These are phyloP conservation scores for Esteya vermicola DNA, from an alignment of 2,329 filamentous ascomycete genomes.

Conservation along the genomic window DNA sequence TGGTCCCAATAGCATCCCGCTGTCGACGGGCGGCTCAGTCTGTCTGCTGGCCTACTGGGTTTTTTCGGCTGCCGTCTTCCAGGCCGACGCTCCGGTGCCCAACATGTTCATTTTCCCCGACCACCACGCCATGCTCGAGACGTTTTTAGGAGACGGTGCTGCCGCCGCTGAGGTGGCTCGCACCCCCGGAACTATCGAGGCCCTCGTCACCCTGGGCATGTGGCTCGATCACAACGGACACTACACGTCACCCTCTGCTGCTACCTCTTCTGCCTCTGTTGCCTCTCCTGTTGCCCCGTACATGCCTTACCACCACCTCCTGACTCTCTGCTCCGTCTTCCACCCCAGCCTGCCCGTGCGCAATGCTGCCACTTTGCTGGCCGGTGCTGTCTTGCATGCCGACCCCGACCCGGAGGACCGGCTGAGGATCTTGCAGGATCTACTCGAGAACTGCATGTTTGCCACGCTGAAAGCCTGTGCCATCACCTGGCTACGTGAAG, in stretches of 20 bases:
- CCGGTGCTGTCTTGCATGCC: constrained; percentile 39
- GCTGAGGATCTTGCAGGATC: constrained; percentile 47
- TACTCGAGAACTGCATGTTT: constrained; percentile 52
- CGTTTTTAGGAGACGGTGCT: constrained; percentile 35
- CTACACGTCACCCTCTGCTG: background rate
- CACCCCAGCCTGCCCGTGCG: constrained; percentile 39
- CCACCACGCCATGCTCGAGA: constrained; percentile 37
- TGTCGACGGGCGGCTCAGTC: constrained; percentile 44
- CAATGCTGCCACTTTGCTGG: constrained; percentile 38
- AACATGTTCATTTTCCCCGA: constrained; percentile 45
- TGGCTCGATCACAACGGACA: constrained; percentile 36
- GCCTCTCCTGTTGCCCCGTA: constrained; percentile 16
- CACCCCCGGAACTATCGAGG: constrained; percentile 42
- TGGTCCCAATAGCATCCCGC: constrained; percentile 28
- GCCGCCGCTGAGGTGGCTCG: constrained; percentile 32
- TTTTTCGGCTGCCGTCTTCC: constrained; percentile 47
- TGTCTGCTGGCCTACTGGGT: constrained; percentile 48
- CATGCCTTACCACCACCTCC: constrained; percentile 46
- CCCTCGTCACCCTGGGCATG: constrained; percentile 43
- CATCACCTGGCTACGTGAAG: constrained; percentile 49
- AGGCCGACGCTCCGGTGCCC: constrained; percentile 37
- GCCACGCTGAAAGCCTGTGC: constrained; percentile 47
- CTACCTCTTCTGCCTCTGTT: constrained; percentile 15
- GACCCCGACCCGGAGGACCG: constrained; percentile 45
- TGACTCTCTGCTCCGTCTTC: constrained; percentile 43